Conservation (phyloP, 805 yeast genomes). For the Myxozyma neotropica region DNA sequence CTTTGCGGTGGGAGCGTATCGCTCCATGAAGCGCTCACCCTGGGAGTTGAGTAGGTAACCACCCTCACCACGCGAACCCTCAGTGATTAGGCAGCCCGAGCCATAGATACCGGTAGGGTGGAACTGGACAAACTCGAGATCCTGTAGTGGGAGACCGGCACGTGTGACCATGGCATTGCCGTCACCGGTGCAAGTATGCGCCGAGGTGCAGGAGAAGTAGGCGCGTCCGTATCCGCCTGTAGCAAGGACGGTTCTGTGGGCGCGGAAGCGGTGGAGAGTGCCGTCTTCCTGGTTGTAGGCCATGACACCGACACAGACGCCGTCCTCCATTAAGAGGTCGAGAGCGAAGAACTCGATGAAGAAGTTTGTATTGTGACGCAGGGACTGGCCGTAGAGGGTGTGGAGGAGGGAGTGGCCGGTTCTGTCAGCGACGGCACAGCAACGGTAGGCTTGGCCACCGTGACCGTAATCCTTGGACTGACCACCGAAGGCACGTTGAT, state of each 20-base stretch:
- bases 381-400: conserved; percentile 92
- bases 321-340: conserved; percentile 92
- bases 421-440: conserved; percentile 99
- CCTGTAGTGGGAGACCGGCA: conserved; percentile 98
- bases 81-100: conserved; percentile 97
- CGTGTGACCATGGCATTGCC: conserved; percentile 98
- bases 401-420: conserved; percentile 97
- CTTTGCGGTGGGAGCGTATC: conserved; percentile 98
- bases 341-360: conserved; percentile 96
- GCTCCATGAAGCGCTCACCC: conserved; percentile 99
- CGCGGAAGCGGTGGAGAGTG: conserved; percentile 94
- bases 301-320: conserved; percentile 93
- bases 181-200: conserved; percentile 99
- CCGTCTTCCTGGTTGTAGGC: conserved; percentile 99
- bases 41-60: conserved; percentile 93
- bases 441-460: conserved; percentile 99
- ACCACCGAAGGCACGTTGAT: conserved; percentile 99
- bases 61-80: conserved; percentile 99
- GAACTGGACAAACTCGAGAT: conserved; percentile 96
- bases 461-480: conserved; percentile 94
- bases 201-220: conserved; percentile 97
- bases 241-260: conserved; percentile 94
- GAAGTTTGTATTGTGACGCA: conserved; percentile 95
- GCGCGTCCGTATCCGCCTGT: conserved; percentile 99
- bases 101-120: conserved; percentile 99